Evolutionary conservation across 129 eudicot genomes (phyloP), one percentile per base, ranked within the genome.

Genomic region (Saposhnikovia divaricata): DNA sequence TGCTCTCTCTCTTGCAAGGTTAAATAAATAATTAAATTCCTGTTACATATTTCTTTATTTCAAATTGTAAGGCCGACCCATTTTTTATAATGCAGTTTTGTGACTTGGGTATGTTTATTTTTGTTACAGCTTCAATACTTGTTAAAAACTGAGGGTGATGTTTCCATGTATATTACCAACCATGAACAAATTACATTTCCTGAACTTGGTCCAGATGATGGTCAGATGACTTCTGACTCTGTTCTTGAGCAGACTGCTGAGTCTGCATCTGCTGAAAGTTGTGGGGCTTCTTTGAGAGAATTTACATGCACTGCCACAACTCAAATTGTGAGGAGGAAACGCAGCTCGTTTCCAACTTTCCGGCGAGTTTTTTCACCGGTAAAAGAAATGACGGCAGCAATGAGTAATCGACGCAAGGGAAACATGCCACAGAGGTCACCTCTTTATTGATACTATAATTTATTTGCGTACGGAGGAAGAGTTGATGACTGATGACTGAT

Each of bases 1-100:
- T 94, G 98, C 79, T 94, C 96, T 48, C 84, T 94, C 46, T 91
- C 78, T 81, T 94, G 97, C 98, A 94, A 94, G 98, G 98, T 93
- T 0, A 16, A 0, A 2, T 19, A 19, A 46, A 1, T 0, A 46
- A 10, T 46, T 11, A 10, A 6, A 44, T 14, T 46, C 15, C 50
- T 46, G 50, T 55, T n/a, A 2, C 37, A 34, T 34, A 31, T 31
- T 31, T 34, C 37, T 13, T 34, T 31, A 9, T 55, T 77, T 77
- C 40, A 4, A 15, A 42, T 65, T 65, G 5, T 28, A 14, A 31
- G 38, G 6, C 72, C 19, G 5, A 12, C 72, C 72, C 72, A 9
- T 65, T 65, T 11, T 2, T 4, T 9, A 13, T 14, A 0, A 69
- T 69, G 42, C 1, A 1, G 2, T 69, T 31, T 27, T 27, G 9